phyloP scores from a whole-genome alignment of 2,329 filamentous ascomycete genomes.

The Trichophaea hybrida region DNA sequence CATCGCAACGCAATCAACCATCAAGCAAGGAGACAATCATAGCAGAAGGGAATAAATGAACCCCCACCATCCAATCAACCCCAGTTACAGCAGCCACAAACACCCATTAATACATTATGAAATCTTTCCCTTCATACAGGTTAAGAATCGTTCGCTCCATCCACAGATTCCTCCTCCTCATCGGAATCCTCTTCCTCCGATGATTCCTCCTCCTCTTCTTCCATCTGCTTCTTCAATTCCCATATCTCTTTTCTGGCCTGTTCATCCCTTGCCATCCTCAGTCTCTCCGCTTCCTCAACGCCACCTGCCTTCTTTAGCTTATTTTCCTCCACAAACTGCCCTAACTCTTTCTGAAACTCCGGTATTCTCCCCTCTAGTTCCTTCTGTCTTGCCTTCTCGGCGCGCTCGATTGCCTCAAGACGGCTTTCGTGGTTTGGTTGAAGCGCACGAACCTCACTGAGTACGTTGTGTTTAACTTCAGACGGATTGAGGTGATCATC shows the following conservation, averaged over 20 bases:
- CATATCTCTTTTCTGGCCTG: slow-evolving; percentile 54
- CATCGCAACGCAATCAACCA: too few species aligned
- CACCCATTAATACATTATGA: too few species aligned
- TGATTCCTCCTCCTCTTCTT: slow-evolving; percentile 15
- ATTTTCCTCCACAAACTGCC: slow-evolving; percentile 71
- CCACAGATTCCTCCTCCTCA: neutral
- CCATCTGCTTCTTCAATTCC: slow-evolving; percentile 21
- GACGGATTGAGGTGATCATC: slow-evolving; percentile 50
- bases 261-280: slow-evolving; percentile 74
- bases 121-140: too few species aligned
- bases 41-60: too few species aligned
- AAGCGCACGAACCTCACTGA: slow-evolving; percentile 84
- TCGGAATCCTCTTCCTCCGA: slow-evolving; percentile 11
- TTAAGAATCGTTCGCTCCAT: neutral
- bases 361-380: slow-evolving; percentile 63
- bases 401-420: slow-evolving; percentile 91
- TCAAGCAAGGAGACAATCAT: too few species aligned
- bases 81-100: too few species aligned
- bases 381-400: slow-evolving; percentile 77
- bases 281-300: slow-evolving; percentile 80
- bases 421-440: slow-evolving; percentile 89
- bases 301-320: slow-evolving; percentile 93
- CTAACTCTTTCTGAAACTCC: slow-evolving; percentile 68
- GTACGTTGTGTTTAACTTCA: slow-evolving; percentile 75
- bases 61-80: too few species aligned